Base-by-base conservation (phyloP, 805 yeast species). In the Alloascoidea hylecoeti region DNA sequence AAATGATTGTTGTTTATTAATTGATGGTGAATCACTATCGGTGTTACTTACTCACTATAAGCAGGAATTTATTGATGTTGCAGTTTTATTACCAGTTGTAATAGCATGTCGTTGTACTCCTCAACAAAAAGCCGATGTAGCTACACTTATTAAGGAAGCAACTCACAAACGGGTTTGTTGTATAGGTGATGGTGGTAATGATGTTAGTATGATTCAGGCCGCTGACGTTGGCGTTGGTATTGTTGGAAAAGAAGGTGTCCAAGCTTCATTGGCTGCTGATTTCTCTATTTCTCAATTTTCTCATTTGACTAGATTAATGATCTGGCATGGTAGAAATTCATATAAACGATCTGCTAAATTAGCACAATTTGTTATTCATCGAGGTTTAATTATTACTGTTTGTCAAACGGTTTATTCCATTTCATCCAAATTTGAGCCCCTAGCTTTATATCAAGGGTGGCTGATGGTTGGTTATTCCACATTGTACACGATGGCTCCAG, bases 141-240 rank as follows among this genome's bases (percentile, higher is more conserved):
- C 97, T 0, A 49, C 72, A 17, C 62, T 79, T 45, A 92, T 92
- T 45, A 71, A 88, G 49, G 72, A 71, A 42, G 60, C 72, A 18
- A 92, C 97, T 0, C 83, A 84, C 3, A 84, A 83, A 51, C 64
- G 98, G 38, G 96, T 89, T 2, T 89, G 97, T 46, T 92, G 97
- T 52, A 94, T 92, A 47, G 99, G 99, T 40, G 99, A 92, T 58
- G 99, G 99, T 50, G 99, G 99, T 49, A 92, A 92, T 51, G 99
- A 92, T 58, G 99, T 92, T 23, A 82, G 94, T 49, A 92, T 92
- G 99, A 92, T 92, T 46, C 98, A 92, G 59, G 80, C 94, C 46
- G 98, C 99, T 0, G 96, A 94, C 61, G 96, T 92, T 5, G 99
- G 99, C 42, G 95, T 92, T 18, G 99, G 99, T 40, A 92, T 92